phyloP scores from a whole-genome alignment of 208 protist genomes.

The Trypanosoma conorhini region DNA sequence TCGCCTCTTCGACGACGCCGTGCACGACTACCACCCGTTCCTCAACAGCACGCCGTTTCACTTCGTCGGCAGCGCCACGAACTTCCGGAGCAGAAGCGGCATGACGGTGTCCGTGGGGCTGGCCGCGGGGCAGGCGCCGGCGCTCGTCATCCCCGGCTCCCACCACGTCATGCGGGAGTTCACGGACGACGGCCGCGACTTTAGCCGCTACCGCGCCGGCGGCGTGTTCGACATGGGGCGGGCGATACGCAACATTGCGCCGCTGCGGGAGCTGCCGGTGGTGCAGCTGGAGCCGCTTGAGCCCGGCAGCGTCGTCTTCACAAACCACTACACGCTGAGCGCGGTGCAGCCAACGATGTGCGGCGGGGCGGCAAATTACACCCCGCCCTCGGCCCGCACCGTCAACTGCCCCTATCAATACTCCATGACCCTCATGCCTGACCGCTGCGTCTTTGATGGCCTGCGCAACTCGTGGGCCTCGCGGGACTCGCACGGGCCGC shows the following conservation, averaged over 20 bases:
- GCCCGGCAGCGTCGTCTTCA: conserved; percentile 60
- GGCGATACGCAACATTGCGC: conserved; percentile 51
- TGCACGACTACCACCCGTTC: conserved; percentile 49
- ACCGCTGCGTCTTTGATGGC: conserved; percentile 78
- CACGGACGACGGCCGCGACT: conserved; percentile 61
- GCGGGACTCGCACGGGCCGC: conserved; percentile 65
- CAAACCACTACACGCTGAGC: conserved; percentile 56
- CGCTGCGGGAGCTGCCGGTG: conserved; percentile 40
- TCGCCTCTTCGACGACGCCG: conserved; percentile 67
- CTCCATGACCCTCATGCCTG: conserved; percentile 62
- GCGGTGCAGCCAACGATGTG: conserved; percentile 45
- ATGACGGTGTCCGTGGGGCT: conserved; percentile 57
- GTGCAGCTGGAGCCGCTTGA: conserved; percentile 47
- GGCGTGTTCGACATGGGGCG: conserved; percentile 70
- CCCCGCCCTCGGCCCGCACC: conserved; percentile 20
- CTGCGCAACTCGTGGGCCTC: conserved; percentile 65
- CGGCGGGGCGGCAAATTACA: conserved; percentile 33
- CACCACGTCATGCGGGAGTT: conserved; percentile 60
- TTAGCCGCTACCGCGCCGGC: conserved; percentile 44
- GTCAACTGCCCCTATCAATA: conserved; percentile 41
- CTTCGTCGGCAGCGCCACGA: conserved; percentile 34
- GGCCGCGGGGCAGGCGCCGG: conserved; percentile 4
- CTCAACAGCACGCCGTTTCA: conserved; percentile 65
- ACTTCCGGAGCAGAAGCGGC: conserved; percentile 28
- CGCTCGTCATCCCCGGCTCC: conserved; percentile 64